A percentile compares a stretch with the other conserved stretches of the same genome.
Evolutionary conservation across 768 basidiomycete genomes (phyloP).

Genomic region (Phanerochaete sordida): DNA sequence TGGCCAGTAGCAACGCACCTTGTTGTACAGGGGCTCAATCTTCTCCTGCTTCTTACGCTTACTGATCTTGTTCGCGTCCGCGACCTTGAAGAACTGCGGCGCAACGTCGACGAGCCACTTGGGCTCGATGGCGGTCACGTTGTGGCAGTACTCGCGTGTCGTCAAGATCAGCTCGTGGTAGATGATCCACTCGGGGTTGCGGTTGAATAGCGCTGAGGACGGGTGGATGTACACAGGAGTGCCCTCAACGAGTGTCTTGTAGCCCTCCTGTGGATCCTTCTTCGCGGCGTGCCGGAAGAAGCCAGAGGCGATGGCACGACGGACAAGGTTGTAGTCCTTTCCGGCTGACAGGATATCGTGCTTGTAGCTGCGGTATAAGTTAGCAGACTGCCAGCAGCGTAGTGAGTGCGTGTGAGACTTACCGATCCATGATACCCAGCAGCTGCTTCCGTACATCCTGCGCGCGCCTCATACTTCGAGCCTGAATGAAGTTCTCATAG

Average conservation of each 20-base stretch:
- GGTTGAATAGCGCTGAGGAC: constrained; percentile 94
- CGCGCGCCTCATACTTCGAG: constrained; percentile 92
- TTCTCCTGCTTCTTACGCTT: constrained; percentile 95
- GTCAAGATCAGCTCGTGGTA: constrained; percentile 97
- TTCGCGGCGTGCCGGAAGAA: constrained; percentile 99
- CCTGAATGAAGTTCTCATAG: constrained; percentile 98
- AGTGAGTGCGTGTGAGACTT: constrained; percentile 24
- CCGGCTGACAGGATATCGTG: constrained; percentile 95
- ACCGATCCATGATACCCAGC: constrained; percentile 98
- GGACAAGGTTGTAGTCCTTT: constrained; percentile 86
- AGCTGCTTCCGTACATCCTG: constrained; percentile 98
- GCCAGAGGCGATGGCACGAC: constrained; percentile 94
- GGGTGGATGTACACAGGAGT: constrained; percentile 99
- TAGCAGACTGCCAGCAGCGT: background rate
- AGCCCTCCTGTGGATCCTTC: constrained; percentile 97
- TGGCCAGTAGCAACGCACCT: constrained; percentile 34
- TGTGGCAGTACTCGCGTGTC: constrained; percentile 92
- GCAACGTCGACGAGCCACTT: constrained; percentile 99
- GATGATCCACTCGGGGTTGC: constrained; percentile 92
- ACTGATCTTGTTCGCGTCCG: constrained; percentile 96
- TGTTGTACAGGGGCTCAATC: constrained; percentile 95
- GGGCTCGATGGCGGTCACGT: constrained; percentile 93
- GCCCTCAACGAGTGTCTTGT: constrained; percentile 95
- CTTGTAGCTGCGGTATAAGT: constrained; percentile 65
- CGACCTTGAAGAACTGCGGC: constrained; percentile 98